These are phyloP conservation scores for Tripterygium wilfordii DNA, from an alignment of 177 flowering plant genomes.

Conservation along the genomic window DNA sequence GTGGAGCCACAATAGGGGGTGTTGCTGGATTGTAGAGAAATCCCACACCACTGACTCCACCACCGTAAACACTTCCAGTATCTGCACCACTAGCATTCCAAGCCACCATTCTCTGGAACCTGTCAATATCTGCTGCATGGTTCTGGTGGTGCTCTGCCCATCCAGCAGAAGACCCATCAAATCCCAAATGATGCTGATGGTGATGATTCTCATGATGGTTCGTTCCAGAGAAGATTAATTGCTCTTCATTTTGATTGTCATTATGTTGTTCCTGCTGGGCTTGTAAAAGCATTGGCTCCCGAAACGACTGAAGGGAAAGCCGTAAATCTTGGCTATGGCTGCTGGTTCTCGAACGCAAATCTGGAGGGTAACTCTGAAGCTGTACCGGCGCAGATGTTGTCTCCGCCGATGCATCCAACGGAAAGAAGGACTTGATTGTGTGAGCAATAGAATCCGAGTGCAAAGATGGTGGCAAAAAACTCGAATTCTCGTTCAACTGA, in stretches of 20 bases:
- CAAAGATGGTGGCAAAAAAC: slow-evolving; percentile 66
- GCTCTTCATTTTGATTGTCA: slow-evolving; percentile 22
- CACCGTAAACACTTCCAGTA: slow-evolving; percentile 16
- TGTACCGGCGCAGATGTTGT: slow-evolving; percentile 32
- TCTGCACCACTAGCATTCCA: slow-evolving; percentile 53
- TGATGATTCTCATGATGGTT: no score
- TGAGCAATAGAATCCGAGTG: slow-evolving; percentile 82
- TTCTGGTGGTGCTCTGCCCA: slow-evolving; percentile 54
- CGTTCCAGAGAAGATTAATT: slow-evolving; percentile 41
- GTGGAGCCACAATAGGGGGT: slow-evolving; percentile 9
- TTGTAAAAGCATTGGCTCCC: slow-evolving; percentile 58
- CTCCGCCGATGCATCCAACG: slow-evolving; percentile 47
- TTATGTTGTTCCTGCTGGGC: slow-evolving; percentile 27
- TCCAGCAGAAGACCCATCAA: slow-evolving; percentile 31
- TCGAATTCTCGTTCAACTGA: no score
- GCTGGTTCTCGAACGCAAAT: slow-evolving; percentile 56
- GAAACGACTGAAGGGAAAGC: slow-evolving; percentile 88
- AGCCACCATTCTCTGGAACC: slow-evolving; percentile 53
- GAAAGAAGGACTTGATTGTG: slow-evolving; percentile 85
- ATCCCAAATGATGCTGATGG: slow-evolving; percentile 25
- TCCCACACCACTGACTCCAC: slow-evolving; percentile 30
- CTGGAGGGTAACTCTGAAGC: slow-evolving; percentile 53
- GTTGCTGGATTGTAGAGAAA: slow-evolving; percentile 36
- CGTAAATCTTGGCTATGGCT: slow-evolving; percentile 83
- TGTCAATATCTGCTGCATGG: slow-evolving; percentile 36